Evolutionary conservation across 2,329 filamentous ascomycete genomes (phyloP), one percentile per base, ranked within the genome.

Genomic region (Pseudocercospora ulei): DNA sequence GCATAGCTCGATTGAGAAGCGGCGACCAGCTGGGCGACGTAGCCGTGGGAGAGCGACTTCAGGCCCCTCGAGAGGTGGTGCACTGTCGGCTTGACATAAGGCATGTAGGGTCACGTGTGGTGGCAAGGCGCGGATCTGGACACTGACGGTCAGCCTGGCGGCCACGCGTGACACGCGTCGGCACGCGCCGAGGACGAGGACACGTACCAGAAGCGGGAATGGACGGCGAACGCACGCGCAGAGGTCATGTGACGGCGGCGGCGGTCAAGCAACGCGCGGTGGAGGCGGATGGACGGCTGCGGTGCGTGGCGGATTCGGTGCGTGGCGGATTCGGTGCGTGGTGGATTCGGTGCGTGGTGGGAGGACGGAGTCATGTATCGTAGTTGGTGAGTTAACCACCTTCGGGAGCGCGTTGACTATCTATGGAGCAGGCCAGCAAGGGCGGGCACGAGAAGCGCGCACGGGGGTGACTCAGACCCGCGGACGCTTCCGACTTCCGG

Each of bases 221-320:
- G 38, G 28, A 47, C 31, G 38, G 35, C 41, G 47, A 41, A 40
- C 69, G 70, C 87, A n/a, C n/a, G n/a, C n/a, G 85, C 87, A 95
- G n/a, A 85, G 85, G 90, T 94, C 87, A 94, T 94, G 85, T 88
- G 84, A 92, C 85, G 87, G 84, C 80, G 51, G 47, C 60, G 67
- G 79, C 78, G 82, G 83, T 72, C 85, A 90, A 92, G 61, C 80
- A 71, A 93, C 84, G 84, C 85, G 85, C 84, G 45, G 24, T 30
- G 35, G 26, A 25, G 24, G 45, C 35, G 30, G 41, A 42, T 38
- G 44, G 31, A 24, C 22, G 30, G 47, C 27, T 41, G 35, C 16
- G 38, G 13, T 25, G 30, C 22, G 36, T 28, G 27, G 26, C 36
- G 28, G 16, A 28, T 41, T 22, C 33, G 40, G 36, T 37, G 45